Evolutionary conservation across 768 basidiomycete species (phyloP).

Genomic region (Trametes elegans): DNA sequence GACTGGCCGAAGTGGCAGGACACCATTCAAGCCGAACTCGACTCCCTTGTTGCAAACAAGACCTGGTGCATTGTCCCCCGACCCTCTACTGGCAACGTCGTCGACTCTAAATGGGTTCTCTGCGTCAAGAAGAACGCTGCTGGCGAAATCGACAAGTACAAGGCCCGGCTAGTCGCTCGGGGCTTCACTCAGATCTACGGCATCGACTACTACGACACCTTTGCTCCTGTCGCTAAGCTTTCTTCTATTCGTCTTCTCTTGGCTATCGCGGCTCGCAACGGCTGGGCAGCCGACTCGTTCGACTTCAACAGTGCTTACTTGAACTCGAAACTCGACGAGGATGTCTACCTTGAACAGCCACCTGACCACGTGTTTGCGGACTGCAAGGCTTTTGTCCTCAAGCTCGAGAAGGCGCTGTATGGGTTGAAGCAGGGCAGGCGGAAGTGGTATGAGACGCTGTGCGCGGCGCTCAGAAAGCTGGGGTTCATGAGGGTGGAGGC

Average conservation of each 20-base stretch:
- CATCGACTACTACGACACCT: constrained; percentile 31
- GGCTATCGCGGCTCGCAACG: neutral
- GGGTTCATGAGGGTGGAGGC: constrained; percentile 2
- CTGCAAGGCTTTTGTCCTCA: constrained; percentile 2
- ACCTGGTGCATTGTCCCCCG: constrained; percentile 14
- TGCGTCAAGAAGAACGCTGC: constrained; percentile 30
- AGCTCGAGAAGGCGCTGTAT: constrained; percentile 29
- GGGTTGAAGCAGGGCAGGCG: constrained; percentile 35
- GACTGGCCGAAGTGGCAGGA: constrained; percentile 19
- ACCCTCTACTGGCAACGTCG: neutral
- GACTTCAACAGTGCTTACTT: neutral
- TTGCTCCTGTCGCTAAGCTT: constrained; percentile 1
- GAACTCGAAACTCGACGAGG: constrained; percentile 8
- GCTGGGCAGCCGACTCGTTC: neutral
- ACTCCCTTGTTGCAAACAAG: neutral
- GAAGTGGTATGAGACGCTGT: constrained; percentile 29
- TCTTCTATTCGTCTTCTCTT: neutral
- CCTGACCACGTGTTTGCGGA: constrained; percentile 13
- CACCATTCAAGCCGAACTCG: constrained; percentile 8
- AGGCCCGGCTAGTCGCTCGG: constrained; percentile 35
- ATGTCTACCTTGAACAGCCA: constrained; percentile 10
- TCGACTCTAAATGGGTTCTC: constrained; percentile 31
- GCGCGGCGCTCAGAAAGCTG: neutral
- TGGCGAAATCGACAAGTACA: constrained; percentile 29
- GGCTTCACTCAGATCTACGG: constrained; percentile 36